phyloP scores from a whole-genome alignment of 805 yeast species.

The Kodamaea hsintzibuensis region DNA sequence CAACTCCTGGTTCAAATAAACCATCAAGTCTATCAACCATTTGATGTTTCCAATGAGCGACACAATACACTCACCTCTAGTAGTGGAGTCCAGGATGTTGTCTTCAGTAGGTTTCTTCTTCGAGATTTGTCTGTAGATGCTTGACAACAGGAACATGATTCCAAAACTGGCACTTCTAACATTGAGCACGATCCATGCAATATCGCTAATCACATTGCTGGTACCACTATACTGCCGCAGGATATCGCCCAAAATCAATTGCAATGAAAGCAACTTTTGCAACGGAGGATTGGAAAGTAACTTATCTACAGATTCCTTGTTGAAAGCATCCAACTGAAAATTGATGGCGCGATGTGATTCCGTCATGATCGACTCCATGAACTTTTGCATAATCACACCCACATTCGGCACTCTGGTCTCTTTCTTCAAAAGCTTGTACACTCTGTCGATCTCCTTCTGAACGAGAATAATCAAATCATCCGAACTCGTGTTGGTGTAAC shows the following conservation, averaged over 20 bases:
- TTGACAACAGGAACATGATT: slow-evolving; percentile 58
- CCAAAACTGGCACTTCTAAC: slow-evolving; percentile 72
- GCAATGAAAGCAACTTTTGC: slow-evolving; percentile 70
- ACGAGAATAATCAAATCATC: slow-evolving; percentile 70
- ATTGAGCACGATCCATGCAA: slow-evolving; percentile 67
- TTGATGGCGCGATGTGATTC: slow-evolving; percentile 78
- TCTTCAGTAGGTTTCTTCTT: slow-evolving; percentile 57
- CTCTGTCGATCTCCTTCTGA: slow-evolving; percentile 43
- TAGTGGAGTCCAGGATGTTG: slow-evolving; percentile 51
- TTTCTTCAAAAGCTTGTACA: slow-evolving; percentile 5
- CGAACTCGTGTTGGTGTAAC: slow-evolving; percentile 62
- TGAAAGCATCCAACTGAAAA: slow-evolving; percentile 62
- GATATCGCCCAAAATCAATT: slow-evolving; percentile 59
- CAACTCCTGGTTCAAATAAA: slow-evolving; percentile 72
- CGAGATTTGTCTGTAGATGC: slow-evolving; percentile 64
- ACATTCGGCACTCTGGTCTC: slow-evolving; percentile 10
- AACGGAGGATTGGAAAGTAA: slow-evolving; percentile 74
- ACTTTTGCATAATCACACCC: slow-evolving; percentile 19
- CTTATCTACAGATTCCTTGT: slow-evolving; percentile 75
- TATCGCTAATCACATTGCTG: slow-evolving; percentile 34
- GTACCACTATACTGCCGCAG: slow-evolving; percentile 25
- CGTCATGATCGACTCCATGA: slow-evolving; percentile 47
- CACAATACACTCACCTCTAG: slow-evolving; percentile 63
- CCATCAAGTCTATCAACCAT: slow-evolving; percentile 83
- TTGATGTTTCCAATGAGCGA: slow-evolving; percentile 72